These are phyloP conservation scores for Thalassiosira ordinaria DNA, from an alignment of 352 stramenopile species.

Conservation along the genomic window DNA sequence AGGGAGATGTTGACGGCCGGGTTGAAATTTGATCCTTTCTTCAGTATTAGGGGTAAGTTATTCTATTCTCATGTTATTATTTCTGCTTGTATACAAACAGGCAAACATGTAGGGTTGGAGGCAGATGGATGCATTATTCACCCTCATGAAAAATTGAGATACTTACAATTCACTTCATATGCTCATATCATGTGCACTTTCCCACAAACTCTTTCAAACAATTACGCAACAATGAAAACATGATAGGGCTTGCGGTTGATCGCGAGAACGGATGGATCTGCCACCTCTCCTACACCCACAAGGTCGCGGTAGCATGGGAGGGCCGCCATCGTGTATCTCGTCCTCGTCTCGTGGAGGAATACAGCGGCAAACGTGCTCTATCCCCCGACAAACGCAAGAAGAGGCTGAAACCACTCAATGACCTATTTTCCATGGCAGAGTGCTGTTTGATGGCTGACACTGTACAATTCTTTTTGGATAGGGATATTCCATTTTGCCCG, in stretches of 20 bases:
- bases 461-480: constrained; percentile 91
- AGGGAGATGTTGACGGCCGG: constrained; percentile 84
- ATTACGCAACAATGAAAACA: neutral
- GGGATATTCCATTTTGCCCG: constrained; percentile 90
- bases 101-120: too few relatives aligned
- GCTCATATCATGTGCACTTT: neutral
- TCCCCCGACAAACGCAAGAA: constrained; percentile 87
- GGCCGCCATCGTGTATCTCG: constrained; percentile 88
- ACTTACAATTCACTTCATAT: neutral
- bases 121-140: too few relatives aligned
- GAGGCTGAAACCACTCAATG: constrained; percentile 92
- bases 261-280: constrained; percentile 92
- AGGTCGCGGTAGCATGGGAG: constrained; percentile 88
- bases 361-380: constrained; percentile 90
- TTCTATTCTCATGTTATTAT: too few relatives aligned
- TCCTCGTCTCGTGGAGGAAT: constrained; percentile 89
- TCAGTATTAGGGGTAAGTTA: constrained; percentile 87
- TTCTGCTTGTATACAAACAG: too few relatives aligned
- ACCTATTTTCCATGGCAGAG: constrained; percentile 93
- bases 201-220: neutral
- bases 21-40: constrained; percentile 88
- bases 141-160: too few relatives aligned
- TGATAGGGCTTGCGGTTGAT: constrained; percentile 90
- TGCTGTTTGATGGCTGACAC: constrained; percentile 93
- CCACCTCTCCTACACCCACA: constrained; percentile 94